Percentiles rank a stretch among this genome's conserved stretches.
Conservation (phyloP, 768 basidiomycete species). For the Tricholoma matsutake region DNA sequence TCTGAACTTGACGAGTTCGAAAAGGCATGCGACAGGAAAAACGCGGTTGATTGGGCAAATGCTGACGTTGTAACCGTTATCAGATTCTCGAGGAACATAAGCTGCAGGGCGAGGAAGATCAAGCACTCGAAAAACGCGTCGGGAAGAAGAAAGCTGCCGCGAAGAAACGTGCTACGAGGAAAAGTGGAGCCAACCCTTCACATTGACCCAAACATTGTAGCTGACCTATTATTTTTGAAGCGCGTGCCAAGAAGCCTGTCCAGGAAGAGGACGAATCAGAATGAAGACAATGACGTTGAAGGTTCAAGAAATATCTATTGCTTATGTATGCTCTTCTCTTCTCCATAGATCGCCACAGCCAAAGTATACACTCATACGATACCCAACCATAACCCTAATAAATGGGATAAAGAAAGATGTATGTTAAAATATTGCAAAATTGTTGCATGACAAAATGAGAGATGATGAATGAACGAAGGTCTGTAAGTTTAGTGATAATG, state of each 20-base stretch:
- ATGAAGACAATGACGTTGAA: not conserved
- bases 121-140: constrained; percentile 84
- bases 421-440: no score
- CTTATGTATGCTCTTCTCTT: not conserved
- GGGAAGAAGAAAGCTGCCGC: constrained; percentile 80
- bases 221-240: constrained; percentile 2
- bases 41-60: not conserved
- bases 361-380: not conserved
- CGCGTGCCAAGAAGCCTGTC: constrained; percentile 12
- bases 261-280: constrained; percentile 16
- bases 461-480: not conserved
- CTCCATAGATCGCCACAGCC: not conserved
- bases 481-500: not conserved
- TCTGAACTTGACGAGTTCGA: constrained; percentile 95
- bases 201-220: not conserved
- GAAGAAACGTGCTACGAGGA: constrained; percentile 61
- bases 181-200: constrained; percentile 28
- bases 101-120: constrained; percentile 86
- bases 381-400: not conserved
- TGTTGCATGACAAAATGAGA: not conserved
- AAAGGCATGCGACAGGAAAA: constrained; percentile 41
- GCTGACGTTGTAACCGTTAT: not conserved
- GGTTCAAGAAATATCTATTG: not conserved
- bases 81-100: constrained; percentile 85
- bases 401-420: not conserved